Evolutionary conservation across 192 early-diverging fungal genomes (phyloP).

Genomic region (Podochytrium sp.): DNA sequence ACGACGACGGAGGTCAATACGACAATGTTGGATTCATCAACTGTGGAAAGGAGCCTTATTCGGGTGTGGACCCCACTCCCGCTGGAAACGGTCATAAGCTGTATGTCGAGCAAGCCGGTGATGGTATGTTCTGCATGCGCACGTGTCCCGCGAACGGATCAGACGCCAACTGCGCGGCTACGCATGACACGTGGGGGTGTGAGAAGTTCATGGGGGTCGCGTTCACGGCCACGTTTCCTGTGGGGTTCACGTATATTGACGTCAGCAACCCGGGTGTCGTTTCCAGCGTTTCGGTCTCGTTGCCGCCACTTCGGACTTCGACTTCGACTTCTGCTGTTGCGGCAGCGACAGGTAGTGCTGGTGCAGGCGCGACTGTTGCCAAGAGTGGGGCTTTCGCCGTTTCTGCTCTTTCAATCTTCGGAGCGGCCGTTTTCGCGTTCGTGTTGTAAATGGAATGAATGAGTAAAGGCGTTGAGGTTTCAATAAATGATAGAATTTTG

Average conservation of each 20-base stretch:
- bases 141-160: conserved; percentile 8
- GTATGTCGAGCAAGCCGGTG: conserved; percentile 39
- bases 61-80: conserved; percentile 26
- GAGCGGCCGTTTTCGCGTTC: neutral
- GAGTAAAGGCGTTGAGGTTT: no score
- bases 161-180: neutral
- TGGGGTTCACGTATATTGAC: conserved; percentile 19
- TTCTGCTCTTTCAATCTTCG: neutral
- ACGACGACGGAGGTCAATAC: conserved; percentile 40
- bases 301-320: neutral
- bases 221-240: neutral
- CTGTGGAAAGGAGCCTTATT: conserved; percentile 44
- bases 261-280: neutral
- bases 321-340: neutral
- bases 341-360: conserved; percentile 4
- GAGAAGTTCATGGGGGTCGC: neutral
- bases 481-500: no score
- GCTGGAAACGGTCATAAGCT: neutral
- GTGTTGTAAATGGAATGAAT: no score
- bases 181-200: conserved; percentile 15
- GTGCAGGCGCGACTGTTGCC: neutral
- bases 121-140: conserved; percentile 43
- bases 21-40: conserved; percentile 1
- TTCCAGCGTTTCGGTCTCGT: neutral
- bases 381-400: no score